Conservation (phyloP, 805 yeast species). For the Barnettozyma wickerhamii region DNA sequence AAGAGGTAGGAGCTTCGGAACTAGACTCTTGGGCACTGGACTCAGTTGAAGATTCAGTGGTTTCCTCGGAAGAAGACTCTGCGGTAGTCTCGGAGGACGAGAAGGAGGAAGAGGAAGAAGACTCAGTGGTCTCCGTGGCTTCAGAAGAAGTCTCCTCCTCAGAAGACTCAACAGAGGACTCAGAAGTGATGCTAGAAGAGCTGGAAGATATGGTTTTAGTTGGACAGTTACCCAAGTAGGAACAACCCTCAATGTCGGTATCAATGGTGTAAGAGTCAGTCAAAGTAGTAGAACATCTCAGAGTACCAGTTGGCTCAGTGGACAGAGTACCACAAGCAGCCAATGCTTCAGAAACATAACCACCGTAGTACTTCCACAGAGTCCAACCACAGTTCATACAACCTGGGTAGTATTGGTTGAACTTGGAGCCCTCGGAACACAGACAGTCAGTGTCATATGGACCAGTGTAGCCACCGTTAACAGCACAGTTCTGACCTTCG, state of each 20-base stretch:
- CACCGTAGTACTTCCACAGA: slow-evolving; percentile 29
- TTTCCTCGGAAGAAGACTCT: neutral
- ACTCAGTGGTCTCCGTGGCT: too few relatives aligned
- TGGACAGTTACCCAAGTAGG: slow-evolving; percentile 13
- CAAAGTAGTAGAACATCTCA: slow-evolving; percentile 13
- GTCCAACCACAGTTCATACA: slow-evolving; percentile 35
- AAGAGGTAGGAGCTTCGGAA: neutral
- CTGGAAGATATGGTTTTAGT: neutral
- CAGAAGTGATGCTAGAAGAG: too few relatives aligned
- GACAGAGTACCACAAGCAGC: slow-evolving; percentile 22
- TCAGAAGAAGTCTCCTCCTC: neutral
- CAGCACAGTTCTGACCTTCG: slow-evolving; percentile 27
- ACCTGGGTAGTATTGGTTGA: slow-evolving; percentile 21
- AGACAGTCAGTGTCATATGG: slow-evolving; percentile 23
- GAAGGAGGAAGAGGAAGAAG: too few relatives aligned
- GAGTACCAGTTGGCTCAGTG: slow-evolving; percentile 17
- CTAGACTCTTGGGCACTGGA: neutral
- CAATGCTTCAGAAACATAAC: slow-evolving; percentile 25
- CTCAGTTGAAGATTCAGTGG: neutral
- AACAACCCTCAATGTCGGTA: slow-evolving; percentile 8
- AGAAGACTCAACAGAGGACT: too few relatives aligned
- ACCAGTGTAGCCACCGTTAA: slow-evolving; percentile 11
- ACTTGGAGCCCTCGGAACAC: slow-evolving; percentile 23
- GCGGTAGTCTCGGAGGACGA: too few relatives aligned
- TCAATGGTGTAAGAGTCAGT: slow-evolving; percentile 8